phyloP scores from a whole-genome alignment of 345 rosid species.

The Zanthoxylum bungeanum region DNA sequence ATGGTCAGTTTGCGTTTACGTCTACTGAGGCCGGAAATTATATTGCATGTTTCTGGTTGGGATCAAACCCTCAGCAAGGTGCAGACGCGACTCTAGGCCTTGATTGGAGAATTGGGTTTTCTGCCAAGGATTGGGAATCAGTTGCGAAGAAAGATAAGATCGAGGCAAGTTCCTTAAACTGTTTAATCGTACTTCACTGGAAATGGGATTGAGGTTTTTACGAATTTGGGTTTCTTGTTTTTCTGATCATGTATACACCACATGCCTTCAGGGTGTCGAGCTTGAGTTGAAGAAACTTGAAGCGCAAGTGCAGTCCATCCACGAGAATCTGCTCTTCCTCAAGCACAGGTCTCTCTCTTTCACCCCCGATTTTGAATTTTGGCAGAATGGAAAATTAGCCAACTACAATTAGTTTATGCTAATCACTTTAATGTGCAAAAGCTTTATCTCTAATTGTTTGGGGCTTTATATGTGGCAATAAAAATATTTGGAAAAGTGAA shows the following conservation, averaged over 20 bases:
- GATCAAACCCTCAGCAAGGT: conserved; percentile 28
- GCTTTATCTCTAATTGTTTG: not conserved
- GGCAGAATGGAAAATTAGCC: not conserved
- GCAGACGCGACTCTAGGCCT: conserved; percentile 51
- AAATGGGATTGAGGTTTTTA: not conserved
- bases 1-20: conserved; percentile 76
- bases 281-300: conserved; percentile 75
- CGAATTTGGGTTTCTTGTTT: not conserved
- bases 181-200: not conserved
- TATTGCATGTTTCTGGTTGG: conserved; percentile 74
- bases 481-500: not conserved
- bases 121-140: conserved; percentile 96
- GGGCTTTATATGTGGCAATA: not conserved
- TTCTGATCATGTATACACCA: not conserved
- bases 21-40: conserved; percentile 69
- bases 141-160: conserved; percentile 90
- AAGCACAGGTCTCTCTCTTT: conserved; percentile 38
- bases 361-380: not conserved
- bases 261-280: conserved; percentile 70
- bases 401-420: not conserved
- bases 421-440: not conserved
- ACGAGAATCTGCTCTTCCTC: conserved; percentile 51
- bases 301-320: conserved; percentile 63
- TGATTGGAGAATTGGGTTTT: conserved; percentile 89
- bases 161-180: conserved; percentile 47